Conservation (phyloP, 345 rosid genomes). For the Eucalyptus lansdowneana region DNA sequence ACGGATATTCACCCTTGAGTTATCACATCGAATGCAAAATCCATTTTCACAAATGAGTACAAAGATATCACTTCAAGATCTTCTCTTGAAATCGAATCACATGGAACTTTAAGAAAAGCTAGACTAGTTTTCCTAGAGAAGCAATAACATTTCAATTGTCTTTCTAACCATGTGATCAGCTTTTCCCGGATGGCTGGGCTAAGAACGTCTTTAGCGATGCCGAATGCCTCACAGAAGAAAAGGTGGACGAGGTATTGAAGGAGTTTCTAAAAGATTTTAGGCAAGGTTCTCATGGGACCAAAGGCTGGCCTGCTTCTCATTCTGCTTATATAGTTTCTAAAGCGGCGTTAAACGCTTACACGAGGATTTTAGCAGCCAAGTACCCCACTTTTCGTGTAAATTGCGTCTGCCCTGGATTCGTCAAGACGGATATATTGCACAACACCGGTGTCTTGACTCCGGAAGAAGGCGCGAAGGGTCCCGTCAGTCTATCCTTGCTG, state of each 20-base stretch:
- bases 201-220: conserved; percentile 16
- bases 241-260: conserved; percentile 23
- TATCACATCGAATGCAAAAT: neutral
- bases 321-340: conserved; percentile 3
- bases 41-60: neutral
- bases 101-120: neutral
- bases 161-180: neutral
- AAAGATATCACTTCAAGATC: neutral
- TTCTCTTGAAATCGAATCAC: neutral
- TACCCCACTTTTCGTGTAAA: neutral
- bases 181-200: conserved; percentile 24
- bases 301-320: conserved; percentile 12
- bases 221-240: conserved; percentile 26
- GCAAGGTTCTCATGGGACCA: conserved; percentile 14
- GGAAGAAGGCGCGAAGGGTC: neutral
- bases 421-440: neutral
- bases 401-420: conserved; percentile 2
- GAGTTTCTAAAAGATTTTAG: conserved; percentile 25
- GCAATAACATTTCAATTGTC: neutral
- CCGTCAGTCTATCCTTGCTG: neutral
- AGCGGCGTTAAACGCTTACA: conserved; percentile 5
- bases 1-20: neutral
- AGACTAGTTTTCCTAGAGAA: neutral
- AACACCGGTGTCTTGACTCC: neutral
- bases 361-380: conserved; percentile 1